A percentile compares a stretch with the other conserved stretches of the same genome.
These are phyloP conservation scores for Neofusicoccum ribis DNA, from an alignment of 2,329 filamentous ascomycete species.

Conservation along the genomic window DNA sequence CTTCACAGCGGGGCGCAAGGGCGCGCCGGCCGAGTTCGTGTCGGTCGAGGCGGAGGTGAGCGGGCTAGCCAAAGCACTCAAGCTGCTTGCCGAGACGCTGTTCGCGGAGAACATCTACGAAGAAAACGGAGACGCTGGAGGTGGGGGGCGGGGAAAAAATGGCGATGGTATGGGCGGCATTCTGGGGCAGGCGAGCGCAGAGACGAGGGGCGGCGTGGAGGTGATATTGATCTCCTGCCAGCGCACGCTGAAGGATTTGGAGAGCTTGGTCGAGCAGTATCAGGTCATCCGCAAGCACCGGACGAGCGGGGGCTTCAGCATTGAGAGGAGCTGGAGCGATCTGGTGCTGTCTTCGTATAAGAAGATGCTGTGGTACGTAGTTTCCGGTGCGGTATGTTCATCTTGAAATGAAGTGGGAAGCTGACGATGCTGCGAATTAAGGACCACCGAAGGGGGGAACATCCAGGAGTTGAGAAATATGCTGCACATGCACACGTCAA, in stretches of 20 bases:
- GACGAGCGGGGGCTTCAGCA: constrained; percentile 41
- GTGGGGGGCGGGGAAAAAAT: constrained; percentile 7
- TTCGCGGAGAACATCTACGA: constrained; percentile 31
- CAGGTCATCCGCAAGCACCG: constrained; percentile 45
- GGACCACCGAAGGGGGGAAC: constrained; percentile 44
- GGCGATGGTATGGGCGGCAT: constrained; percentile 24
- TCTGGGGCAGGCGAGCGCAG: constrained; percentile 36
- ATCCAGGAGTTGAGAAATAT: constrained; percentile 42
- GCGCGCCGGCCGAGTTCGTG: constrained; percentile 43
- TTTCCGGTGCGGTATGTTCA: not conserved
- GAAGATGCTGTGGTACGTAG: constrained; percentile 43
- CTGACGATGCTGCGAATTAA: not conserved
- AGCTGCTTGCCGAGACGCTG: constrained; percentile 48
- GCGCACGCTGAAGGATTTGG: constrained; percentile 44
- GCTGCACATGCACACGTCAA: constrained; percentile 45
- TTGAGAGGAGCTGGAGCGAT: constrained; percentile 47
- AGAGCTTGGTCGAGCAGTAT: constrained; percentile 47
- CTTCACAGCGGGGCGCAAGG: constrained; percentile 43
- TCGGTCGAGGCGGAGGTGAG: constrained; percentile 45
- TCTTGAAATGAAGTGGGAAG: not conserved
- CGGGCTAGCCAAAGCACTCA: constrained; percentile 44
- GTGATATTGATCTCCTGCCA: constrained; percentile 42
- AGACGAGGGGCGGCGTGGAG: constrained; percentile 39
- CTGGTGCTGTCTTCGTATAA: constrained; percentile 44
- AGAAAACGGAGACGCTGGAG: not conserved